Conservation (phyloP, 2,329 filamentous ascomycete species). For the Fusarium oxysporum region DNA sequence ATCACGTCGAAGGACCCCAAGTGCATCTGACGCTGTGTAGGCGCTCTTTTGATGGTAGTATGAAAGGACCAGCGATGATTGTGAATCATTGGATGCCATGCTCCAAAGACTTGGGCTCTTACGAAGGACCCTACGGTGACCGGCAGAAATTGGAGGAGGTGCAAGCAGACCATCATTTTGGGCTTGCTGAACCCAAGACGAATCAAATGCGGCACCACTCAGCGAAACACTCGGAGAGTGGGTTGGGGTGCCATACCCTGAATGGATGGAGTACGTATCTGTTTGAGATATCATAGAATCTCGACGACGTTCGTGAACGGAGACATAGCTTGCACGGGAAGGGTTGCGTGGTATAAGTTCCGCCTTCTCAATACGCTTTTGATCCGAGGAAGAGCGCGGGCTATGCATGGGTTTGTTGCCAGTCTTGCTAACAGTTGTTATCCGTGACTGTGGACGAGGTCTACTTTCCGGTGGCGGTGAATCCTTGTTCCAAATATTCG, state of each 20-base stretch:
- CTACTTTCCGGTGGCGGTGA: slow-evolving; percentile 44
- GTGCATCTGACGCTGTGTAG: slow-evolving; percentile 60
- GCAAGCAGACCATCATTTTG: slow-evolving; percentile 27
- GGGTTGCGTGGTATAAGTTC: slow-evolving; percentile 53
- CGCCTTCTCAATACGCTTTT: slow-evolving; percentile 35
- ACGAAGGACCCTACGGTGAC: slow-evolving; percentile 43
- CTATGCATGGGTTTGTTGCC: slow-evolving; percentile 8
- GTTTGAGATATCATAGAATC: slow-evolving; percentile 68
- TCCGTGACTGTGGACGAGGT: slow-evolving; percentile 43
- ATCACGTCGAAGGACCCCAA: slow-evolving; percentile 62
- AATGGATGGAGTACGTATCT: slow-evolving; percentile 65
- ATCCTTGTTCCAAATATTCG: slow-evolving; percentile 64
- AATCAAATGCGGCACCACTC: slow-evolving; percentile 42
- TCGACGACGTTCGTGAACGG: slow-evolving; percentile 62
- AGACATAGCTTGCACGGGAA: slow-evolving; percentile 62
- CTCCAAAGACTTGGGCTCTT: slow-evolving; percentile 70
- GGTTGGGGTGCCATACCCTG: slow-evolving; percentile 57
- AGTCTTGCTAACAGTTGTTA: slow-evolving; percentile 24
- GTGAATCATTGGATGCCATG: slow-evolving; percentile 66
- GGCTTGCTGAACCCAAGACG: slow-evolving; percentile 32
- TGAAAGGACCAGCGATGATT: slow-evolving; percentile 64
- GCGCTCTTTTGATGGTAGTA: slow-evolving; percentile 61
- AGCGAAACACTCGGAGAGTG: slow-evolving; percentile 56
- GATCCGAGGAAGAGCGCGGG: slow-evolving; percentile 10
- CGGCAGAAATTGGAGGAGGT: slow-evolving; percentile 38